These are phyloP conservation scores for Fusarium phyllophilum DNA, from an alignment of 2,329 filamentous ascomycete species.

Conservation along the genomic window DNA sequence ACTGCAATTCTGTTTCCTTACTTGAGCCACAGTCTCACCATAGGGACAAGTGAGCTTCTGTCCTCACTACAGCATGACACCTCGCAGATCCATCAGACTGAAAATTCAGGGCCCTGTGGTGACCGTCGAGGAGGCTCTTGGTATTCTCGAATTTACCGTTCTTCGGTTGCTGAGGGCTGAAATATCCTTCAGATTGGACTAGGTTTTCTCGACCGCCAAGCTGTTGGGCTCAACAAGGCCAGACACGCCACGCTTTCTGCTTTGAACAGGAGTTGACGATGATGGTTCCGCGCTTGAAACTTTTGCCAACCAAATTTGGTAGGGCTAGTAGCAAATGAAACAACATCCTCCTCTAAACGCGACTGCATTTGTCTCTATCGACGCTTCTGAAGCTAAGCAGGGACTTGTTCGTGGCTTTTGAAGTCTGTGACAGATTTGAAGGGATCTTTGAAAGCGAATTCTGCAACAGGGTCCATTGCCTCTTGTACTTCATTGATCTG, in stretches of 20 bases:
- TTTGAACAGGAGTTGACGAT: constrained; percentile 51
- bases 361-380: constrained; percentile 60
- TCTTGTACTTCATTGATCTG: constrained; percentile 49
- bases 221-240: constrained; percentile 41
- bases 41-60: constrained; percentile 6
- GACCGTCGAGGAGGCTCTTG: constrained; percentile 54
- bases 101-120: constrained; percentile 60
- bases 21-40: not conserved
- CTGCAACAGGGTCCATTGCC: constrained; percentile 38
- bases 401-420: constrained; percentile 42
- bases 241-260: not conserved
- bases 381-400: constrained; percentile 48
- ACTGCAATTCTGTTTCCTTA: not conserved
- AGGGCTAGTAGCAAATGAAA: constrained; percentile 74
- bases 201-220: constrained; percentile 50
- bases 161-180: constrained; percentile 57
- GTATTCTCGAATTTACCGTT: constrained; percentile 60
- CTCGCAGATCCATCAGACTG: constrained; percentile 42
- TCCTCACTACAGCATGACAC: not conserved
- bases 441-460: constrained; percentile 60
- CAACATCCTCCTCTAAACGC: constrained; percentile 73
- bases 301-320: constrained; percentile 72
- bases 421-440: constrained; percentile 61
- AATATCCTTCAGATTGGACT: constrained; percentile 44
- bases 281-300: constrained; percentile 71